Percentiles rank a stretch among this genome's conserved stretches.
Evolutionary conservation across 257 asterid genomes (phyloP).

Genomic region (Agastache rugosa): DNA sequence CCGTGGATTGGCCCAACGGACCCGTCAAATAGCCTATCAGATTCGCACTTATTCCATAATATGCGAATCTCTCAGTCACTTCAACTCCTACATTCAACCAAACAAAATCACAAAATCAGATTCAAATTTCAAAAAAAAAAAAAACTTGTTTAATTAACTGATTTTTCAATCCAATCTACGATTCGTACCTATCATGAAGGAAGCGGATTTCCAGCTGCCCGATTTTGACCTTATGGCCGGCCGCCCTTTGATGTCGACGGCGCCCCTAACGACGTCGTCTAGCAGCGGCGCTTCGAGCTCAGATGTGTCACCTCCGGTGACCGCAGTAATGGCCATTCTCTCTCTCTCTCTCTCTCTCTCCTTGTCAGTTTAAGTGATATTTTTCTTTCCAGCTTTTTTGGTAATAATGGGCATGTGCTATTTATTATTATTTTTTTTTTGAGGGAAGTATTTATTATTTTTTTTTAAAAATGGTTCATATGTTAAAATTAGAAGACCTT

Average conservation of each 20-base stretch:
- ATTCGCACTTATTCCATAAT: constrained; percentile 27
- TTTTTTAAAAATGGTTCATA: too few species aligned
- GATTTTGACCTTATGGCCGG: constrained; percentile 43
- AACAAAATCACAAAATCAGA: background rate
- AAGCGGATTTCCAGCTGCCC: constrained; percentile 51
- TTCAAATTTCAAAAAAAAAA: background rate
- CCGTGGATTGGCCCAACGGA: constrained; percentile 17
- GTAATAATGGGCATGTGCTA: too few species aligned
- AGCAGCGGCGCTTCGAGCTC: constrained; percentile 42
- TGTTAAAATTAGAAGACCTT: too few species aligned
- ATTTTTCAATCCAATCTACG: background rate
- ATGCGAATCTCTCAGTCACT: constrained; percentile 28
- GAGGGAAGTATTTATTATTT: too few species aligned
- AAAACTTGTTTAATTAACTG: background rate
- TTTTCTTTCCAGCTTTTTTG: background rate
- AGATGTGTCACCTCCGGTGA: constrained; percentile 27
- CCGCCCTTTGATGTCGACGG: constrained; percentile 35
- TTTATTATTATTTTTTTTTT: too few species aligned
- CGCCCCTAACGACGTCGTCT: constrained; percentile 33
- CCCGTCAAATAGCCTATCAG: constrained; percentile 23
- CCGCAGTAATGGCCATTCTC: constrained; percentile 10
- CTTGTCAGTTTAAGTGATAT: background rate
- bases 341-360: background rate
- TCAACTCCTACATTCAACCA: background rate
- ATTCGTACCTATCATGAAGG: constrained; percentile 43